Evolutionary conservation across 306 rosid genomes (phyloP), one percentile per base, ranked within the genome.

Genomic region (Trichosanthes truncata): DNA sequence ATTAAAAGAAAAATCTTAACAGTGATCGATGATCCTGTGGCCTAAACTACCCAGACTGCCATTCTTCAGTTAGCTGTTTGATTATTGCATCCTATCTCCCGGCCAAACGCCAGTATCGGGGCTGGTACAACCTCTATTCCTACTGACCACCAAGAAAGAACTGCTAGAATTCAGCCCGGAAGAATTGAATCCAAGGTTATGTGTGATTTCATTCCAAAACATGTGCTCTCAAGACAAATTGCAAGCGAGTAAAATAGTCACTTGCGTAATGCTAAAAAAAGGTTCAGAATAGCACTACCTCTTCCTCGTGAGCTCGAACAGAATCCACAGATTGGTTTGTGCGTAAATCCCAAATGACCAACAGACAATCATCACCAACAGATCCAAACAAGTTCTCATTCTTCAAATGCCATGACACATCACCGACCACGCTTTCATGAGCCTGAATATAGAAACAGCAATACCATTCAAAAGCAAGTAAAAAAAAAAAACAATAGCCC

Each of bases 271-370:
- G 57, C 49, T 72, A 25, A n/a, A 23, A 43, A 45, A 15, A 43
- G 36, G 76, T 72, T 26, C 77, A 26, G 59, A 45, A 48, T 72
- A 5, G 77, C 57, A 14, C 18, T 72, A 95, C 99, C 99, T 95
- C 99, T 56, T 74, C 88, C 15, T 93, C 93, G 80, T 95, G 99
- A 81, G 89, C 90, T 85, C 83, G 86, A 81, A 93, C 87, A 14
- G 91, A 87, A 5, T 95, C 87, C 36, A 88, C 93, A 71, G 91
- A 80, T 74, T 87, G 79, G 86, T 90, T 87, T 20, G 97, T 85
- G 65, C 96, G 88, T 86, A 91, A 82, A 87, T 93, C 98, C 99
- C 99, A 95, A 62, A 95, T 86, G 74, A 93, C 76, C 88, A 95
- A 66, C n/a, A 78, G 85, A 67, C 91, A 81, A 66, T 95, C 99